These are phyloP conservation scores for Schrenkiella parvula DNA, from an alignment of 345 rosid genomes.

Conservation along the genomic window DNA sequence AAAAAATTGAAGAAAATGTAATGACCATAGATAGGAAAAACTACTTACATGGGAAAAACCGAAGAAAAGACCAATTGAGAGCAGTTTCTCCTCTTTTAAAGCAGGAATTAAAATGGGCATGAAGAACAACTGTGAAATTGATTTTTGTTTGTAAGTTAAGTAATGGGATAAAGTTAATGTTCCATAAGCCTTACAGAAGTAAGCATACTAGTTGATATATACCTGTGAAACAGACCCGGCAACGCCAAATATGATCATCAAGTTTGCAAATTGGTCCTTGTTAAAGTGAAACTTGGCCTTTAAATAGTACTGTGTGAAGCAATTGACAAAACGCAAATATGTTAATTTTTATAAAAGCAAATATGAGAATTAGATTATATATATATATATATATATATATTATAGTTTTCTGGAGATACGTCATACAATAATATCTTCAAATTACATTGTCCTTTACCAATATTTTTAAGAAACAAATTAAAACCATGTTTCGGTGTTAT, in stretches of 20 bases:
- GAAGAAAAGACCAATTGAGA: constrained; percentile 74
- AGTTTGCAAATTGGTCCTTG: constrained; percentile 85
- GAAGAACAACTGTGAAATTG: constrained; percentile 54
- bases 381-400: too few relatives aligned
- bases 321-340: neutral
- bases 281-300: constrained; percentile 85
- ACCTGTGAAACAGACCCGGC: constrained; percentile 92
- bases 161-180: neutral
- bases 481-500: neutral
- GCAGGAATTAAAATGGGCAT: constrained; percentile 74
- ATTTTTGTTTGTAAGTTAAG: constrained; percentile 5
- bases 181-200: neutral
- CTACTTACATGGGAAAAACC: constrained; percentile 59
- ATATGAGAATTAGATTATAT: neutral
- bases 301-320: constrained; percentile 59
- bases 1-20: neutral
- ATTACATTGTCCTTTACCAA: neutral
- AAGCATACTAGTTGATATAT: neutral
- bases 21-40: neutral
- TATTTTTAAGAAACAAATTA: neutral
- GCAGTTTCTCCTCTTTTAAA: constrained; percentile 73
- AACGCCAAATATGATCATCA: constrained; percentile 76
- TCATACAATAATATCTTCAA: neutral
- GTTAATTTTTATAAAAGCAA: neutral
- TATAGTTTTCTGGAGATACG: neutral